Evolutionary conservation across 257 asterid genomes (phyloP), one percentile per base, ranked within the genome.

Genomic region (Phtheirospermum japonicum): DNA sequence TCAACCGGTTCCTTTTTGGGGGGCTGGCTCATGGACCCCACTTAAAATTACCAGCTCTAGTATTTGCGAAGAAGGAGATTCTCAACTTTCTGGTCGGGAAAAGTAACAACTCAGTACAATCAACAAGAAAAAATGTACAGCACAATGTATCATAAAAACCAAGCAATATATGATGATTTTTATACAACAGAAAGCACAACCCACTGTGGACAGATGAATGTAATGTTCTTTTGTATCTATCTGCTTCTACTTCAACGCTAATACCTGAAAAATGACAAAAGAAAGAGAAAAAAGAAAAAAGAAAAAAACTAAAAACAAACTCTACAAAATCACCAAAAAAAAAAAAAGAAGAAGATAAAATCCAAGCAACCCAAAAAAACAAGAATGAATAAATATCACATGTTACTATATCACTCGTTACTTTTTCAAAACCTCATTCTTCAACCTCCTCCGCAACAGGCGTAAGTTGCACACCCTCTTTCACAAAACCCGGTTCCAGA

Each of bases 401-500:
- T 51, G 52, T 54, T 66, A 74, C 79, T 73, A 32, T 43, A 4
- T 28, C 57, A 57, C 31, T 63, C 7, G 46, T 51, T 11, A 16
- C 18, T 64, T 54, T 67, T 14, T 12, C 7, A 14, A 42, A 42
- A 13, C 49, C 17, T 76, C 74, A 78, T 53, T 73, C 78, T 65
- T 83, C 90, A 16, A 64, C 67, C 16, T 82, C 94, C 74, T 89
- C 94, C 9, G 66, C 77, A 40, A 83, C 94, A 0, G 94, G 58
- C 0, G 88, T 79, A 61, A 89, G 83, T 33, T 63, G 76, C 49
- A 5, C 49, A 19, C 89, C 90, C 59, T 83, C 90, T 75, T 82
- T 85, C 67, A 82, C 84, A 52, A 88, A 90, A 3, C 60, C 31
- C 2, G 96, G 96, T 60, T 85, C 84, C 34, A 90, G 86, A 81